Base-by-base conservation (phyloP, 805 yeast species). In the Ogataea philodendri region DNA sequence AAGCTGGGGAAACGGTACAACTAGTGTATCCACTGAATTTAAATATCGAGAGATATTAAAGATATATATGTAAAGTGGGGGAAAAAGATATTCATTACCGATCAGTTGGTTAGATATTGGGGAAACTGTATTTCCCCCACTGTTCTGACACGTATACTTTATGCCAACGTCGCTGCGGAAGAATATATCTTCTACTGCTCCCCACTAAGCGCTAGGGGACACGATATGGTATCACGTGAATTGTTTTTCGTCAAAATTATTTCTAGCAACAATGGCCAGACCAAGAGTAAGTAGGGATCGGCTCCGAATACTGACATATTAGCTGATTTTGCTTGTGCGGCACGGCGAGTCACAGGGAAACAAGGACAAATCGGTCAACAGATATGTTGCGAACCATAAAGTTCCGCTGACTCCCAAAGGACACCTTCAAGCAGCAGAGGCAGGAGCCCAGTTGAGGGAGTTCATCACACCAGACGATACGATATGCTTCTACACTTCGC, bases 261-360 rank as follows among this genome's bases (percentile, higher is more conserved):
- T 26, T 26, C 13, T 16, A 13, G 11, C 9, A 14, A 19, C 22
- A 26, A 66, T 66, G 71, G 69, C 57, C 10, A 60, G 64, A 51
- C 71, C 71, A 22, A 65, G 69, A 45, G 70, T 65, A 52, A 37
- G 69, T 57, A 46, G 22, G 39, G 22, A 34, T 30, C 40, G 32
- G 24, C 9, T n/a, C n/a, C 10, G 5, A 9, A 26, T 33, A 38
- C 52, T 39, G 44, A 51, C 46, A 21, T 16, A 34, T 49, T 48
- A 51, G 62, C 58, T 88, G 20, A 86, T 89, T 17, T 66, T 89
- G 33, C 67, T 89, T 17, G 78, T 89, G 9, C 78, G 97, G 46
- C 97, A 89, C 56, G 97, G 97, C 16, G 96, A 89, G 54, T 82
- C 93, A 5, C 94, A 85, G 53, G 94, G 96, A 7, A 89, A 89